A percentile compares a stretch with the other conserved stretches of the same genome.
These are phyloP conservation scores for Clonostachys sp. DNA, from an alignment of 2,329 filamentous ascomycete genomes.

Conservation along the genomic window DNA sequence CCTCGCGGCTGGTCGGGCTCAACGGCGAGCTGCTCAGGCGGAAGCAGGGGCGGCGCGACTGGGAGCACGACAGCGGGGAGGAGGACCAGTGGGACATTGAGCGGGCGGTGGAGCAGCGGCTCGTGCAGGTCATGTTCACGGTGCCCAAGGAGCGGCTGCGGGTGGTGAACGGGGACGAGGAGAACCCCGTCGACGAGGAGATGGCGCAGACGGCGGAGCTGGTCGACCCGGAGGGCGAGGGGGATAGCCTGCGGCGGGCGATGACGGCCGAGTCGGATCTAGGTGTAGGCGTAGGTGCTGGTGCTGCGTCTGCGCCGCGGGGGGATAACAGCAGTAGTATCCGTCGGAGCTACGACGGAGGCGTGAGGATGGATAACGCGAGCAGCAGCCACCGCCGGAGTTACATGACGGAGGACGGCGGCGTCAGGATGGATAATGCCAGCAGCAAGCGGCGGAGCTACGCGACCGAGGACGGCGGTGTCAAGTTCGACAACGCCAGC, in stretches of 20 bases:
- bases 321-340: too few relatives aligned
- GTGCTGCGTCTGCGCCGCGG: too few relatives aligned
- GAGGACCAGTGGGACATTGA: constrained; percentile 78
- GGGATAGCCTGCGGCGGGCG: constrained; percentile 10
- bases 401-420: too few relatives aligned
- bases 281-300: not conserved
- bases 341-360: too few relatives aligned
- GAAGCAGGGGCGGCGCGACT: constrained; percentile 51
- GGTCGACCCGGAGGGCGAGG: constrained; percentile 26
- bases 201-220: constrained; percentile 28
- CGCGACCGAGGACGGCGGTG: too few relatives aligned
- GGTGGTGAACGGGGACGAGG: constrained; percentile 78
- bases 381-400: too few relatives aligned
- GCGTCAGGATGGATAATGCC: not conserved
- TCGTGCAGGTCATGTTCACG: constrained; percentile 87
- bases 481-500: too few relatives aligned
- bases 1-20: constrained; percentile 29
- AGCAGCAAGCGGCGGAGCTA: not conserved
- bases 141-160: constrained; percentile 81
- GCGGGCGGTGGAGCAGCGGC: constrained; percentile 61
- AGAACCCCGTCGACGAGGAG: constrained; percentile 11
- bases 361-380: too few relatives aligned
- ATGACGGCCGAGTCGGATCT: constrained; percentile 4
- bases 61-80: constrained; percentile 36
- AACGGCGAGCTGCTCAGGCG: constrained; percentile 44